Base-by-base conservation (phyloP, 345 rosid genomes). In the Pelargonium nanum region DNA sequence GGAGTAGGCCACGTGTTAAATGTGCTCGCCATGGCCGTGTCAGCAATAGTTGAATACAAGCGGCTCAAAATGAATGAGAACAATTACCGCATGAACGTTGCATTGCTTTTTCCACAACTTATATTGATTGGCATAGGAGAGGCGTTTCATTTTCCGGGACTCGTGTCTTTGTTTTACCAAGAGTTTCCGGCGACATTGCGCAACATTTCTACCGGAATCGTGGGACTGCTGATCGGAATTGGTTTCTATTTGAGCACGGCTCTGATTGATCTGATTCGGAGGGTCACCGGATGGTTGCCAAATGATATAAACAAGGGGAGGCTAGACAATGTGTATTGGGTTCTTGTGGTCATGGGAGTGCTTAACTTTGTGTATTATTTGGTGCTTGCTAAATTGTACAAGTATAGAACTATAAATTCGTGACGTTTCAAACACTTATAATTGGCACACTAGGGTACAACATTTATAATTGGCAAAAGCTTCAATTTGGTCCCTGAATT, bases 1-100 rank as follows among this genome's bases (percentile, higher is more conserved):
- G 87, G 82, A 0, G n/a, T 72, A 0, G 84, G 89, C 28, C 93
- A 86, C 19, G 65, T 81, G 58, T n/a, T 78, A 4, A 78, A 56
- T 63, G 62, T 72, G 45, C 19, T 70, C 6, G 52, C 76, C 65
- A 65, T 76, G 81, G 74, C 40, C 0, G 52, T 70, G 2, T 60
- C 81, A 8, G 85, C 81, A 0, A 0, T 78, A 9, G 70, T 83
- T 6, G 89, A 81, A 68, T 66, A 78, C 20, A 82, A 64, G 44
- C 63, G 87, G 60, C 74, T 80, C 23, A 58, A 65, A 45, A 24
- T 50, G 19, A 57, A 55, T n/a, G 26, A 50, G 23, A 50, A 45
- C 10, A 23, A 57, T 17, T 64, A 28, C 76, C 76, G n/a, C 0
- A 80, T 81, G 80, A 54, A 66, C 30, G 85, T 60, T 2, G 0